phyloP scores from a whole-genome alignment of 73 alveolate species.

The Paramecium sonneborni region DNA sequence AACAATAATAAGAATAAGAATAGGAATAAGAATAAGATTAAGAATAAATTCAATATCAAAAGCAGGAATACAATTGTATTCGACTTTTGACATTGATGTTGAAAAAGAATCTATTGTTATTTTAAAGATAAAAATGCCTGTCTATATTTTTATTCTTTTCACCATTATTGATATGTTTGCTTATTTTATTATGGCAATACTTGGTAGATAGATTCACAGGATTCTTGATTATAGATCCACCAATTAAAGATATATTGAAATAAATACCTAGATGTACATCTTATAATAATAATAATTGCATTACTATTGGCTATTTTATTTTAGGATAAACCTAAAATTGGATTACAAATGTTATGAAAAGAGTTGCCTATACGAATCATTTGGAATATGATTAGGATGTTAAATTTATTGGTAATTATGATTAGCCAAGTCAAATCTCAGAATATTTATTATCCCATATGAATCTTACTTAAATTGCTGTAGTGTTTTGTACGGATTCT shows the following conservation, averaged over 20 bases:
- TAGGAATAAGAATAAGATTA: neutral
- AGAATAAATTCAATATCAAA: neutral
- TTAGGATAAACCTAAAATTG: conserved; percentile 62
- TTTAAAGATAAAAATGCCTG: conserved; percentile 44
- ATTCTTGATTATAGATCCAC: conserved; percentile 66
- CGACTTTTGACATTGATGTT: conserved; percentile 23
- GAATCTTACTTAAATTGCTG: conserved; percentile 70
- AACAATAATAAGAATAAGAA: neutral
- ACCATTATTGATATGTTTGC: conserved; percentile 69
- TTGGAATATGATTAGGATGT: conserved; percentile 67
- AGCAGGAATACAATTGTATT: neutral
- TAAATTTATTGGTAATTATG: conserved; percentile 40
- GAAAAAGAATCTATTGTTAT: conserved; percentile 43
- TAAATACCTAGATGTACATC: conserved; percentile 68
- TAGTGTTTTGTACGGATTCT: conserved; percentile 72
- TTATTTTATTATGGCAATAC: conserved; percentile 63
- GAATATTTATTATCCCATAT: conserved; percentile 58
- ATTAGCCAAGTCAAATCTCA: conserved; percentile 37
- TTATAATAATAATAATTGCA: conserved; percentile 62
- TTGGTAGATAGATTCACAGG: conserved; percentile 66
- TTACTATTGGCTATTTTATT: conserved; percentile 79
- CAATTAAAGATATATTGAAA: conserved; percentile 58
- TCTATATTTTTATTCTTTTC: conserved; percentile 68
- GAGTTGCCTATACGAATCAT: conserved; percentile 65
- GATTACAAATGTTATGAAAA: conserved; percentile 63